Evolutionary conservation across 345 rosid genomes (phyloP).

Genomic region (Psidium friedrichsthalianum): DNA sequence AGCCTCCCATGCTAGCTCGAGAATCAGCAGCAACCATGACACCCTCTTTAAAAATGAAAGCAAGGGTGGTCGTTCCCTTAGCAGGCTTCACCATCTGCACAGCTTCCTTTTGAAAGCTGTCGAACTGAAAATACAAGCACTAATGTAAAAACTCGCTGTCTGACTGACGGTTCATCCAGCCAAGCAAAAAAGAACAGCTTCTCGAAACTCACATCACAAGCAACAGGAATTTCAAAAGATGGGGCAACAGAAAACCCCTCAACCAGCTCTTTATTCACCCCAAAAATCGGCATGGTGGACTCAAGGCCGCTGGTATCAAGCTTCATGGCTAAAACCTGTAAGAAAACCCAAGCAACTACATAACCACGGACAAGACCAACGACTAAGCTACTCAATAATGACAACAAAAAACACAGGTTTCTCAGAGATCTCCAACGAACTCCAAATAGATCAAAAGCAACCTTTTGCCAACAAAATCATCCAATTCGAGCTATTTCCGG

Average conservation of each 20-base stretch:
- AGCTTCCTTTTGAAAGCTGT: constrained; percentile 81
- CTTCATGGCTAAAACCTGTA: constrained; percentile 47
- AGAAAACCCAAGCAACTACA: neutral
- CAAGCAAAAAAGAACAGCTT: neutral
- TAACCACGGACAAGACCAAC: neutral
- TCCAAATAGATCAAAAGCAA: neutral
- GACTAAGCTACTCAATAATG: neutral
- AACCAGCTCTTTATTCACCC: constrained; percentile 22
- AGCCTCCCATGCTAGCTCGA: constrained; percentile 99
- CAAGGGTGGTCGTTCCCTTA: constrained; percentile 93
- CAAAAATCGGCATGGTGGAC: constrained; percentile 24
- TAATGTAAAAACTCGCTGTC: neutral
- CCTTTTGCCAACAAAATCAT: neutral
- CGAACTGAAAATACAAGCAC: constrained; percentile 47
- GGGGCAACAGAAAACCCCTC: constrained; percentile 42
- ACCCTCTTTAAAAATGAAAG: constrained; percentile 90
- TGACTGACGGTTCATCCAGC: neutral
- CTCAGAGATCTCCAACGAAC: neutral
- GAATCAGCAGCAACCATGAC: constrained; percentile 99
- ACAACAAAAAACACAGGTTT: neutral
- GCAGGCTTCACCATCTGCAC: constrained; percentile 89
- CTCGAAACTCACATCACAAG: constrained; percentile 49
- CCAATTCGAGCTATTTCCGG: neutral
- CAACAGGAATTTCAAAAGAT: constrained; percentile 52
- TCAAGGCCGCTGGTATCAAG: constrained; percentile 78